Conservation (phyloP, 2,329 filamentous ascomycete species). For the Ascochyta koolunga region DNA sequence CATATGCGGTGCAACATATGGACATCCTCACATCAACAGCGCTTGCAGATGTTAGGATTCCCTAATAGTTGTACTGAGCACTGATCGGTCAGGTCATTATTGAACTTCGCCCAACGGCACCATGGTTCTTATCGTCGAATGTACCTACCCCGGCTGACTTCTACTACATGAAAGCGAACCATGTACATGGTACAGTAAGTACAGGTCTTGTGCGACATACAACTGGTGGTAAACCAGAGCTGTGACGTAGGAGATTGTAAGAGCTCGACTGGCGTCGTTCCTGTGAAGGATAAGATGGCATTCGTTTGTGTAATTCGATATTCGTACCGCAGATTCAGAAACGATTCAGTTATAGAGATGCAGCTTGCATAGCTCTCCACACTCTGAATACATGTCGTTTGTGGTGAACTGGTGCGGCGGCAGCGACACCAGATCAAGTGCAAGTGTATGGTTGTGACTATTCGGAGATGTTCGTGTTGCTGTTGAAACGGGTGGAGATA, state of each 20-base stretch:
- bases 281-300: neutral
- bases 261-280: neutral
- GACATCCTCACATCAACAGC: neutral
- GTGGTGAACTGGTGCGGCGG: no score
- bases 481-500: neutral
- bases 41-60: neutral
- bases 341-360: neutral
- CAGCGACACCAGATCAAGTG: neutral
- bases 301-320: neutral
- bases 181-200: conserved; percentile 1
- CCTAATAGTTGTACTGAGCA: neutral
- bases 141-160: conserved; percentile 1
- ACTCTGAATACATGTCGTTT: no score
- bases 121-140: neutral
- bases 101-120: neutral
- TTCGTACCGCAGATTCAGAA: neutral
- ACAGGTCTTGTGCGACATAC: conserved; percentile 1
- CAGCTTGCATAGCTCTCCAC: neutral
- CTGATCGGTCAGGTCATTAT: neutral
- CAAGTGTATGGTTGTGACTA: neutral
- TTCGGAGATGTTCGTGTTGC: neutral
- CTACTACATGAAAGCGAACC: conserved; percentile 3
- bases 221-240: neutral
- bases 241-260: conserved; percentile 1
- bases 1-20: conserved; percentile 1